Evolutionary conservation across 2,329 filamentous ascomycete species (phyloP).

Genomic region (Aspergillus novofumigatus): DNA sequence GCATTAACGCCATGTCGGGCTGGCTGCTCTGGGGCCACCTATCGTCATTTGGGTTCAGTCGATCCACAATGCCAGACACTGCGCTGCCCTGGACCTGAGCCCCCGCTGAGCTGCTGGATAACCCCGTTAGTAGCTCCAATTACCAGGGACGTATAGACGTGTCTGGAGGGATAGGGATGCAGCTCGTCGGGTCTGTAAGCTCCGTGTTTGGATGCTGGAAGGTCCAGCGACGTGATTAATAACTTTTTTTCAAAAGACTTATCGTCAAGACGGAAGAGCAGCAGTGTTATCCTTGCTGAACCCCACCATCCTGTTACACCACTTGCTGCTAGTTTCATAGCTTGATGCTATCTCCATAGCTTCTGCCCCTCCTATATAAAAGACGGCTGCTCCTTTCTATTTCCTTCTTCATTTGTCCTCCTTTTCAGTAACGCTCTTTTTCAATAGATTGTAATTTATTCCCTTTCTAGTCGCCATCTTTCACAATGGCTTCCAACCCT

Average conservation of each 20-base stretch:
- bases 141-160: not conserved
- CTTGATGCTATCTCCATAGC: not conserved
- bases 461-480: not conserved
- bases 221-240: not conserved
- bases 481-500: conserved; percentile 33
- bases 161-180: no score
- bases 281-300: not conserved
- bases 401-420: not conserved
- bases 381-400: not conserved
- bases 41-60: conserved; percentile 11
- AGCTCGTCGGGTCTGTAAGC: no score
- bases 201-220: not conserved
- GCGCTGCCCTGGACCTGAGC: not conserved
- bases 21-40: conserved; percentile 8
- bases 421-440: not conserved
- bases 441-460: not conserved
- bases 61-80: not conserved
- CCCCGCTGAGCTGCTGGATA: not conserved
- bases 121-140: not conserved
- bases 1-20: conserved; percentile 5
- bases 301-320: not conserved
- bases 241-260: not conserved
- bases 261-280: not conserved
- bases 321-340: not conserved
- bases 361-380: conserved; percentile 4